Conservation (phyloP, 176 grass and related monocot genomes). For the Carex littledalei region DNA sequence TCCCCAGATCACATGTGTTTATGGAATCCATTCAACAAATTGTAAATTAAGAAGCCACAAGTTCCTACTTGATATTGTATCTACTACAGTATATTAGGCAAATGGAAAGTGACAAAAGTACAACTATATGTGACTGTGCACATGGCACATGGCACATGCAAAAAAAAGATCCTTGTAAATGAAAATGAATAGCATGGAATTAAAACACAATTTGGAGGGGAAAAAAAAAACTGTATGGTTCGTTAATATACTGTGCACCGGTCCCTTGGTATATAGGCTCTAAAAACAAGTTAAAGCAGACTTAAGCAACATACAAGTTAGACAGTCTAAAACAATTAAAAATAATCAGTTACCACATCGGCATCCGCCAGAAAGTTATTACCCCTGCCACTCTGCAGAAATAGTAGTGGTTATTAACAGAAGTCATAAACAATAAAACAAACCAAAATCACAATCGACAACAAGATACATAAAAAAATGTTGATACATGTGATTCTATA, state of each 20-base stretch:
- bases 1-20: not conserved
- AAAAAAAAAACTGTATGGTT: not conserved
- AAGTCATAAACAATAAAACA: conserved; percentile 12
- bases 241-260: not conserved
- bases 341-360: conserved; percentile 38
- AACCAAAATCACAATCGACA: not conserved
- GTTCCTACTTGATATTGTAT: not conserved
- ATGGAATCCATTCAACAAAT: not conserved
- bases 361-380: conserved; percentile 20
- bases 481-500: not conserved
- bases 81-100: not conserved
- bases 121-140: not conserved
- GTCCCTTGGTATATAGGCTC: not conserved
- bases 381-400: conserved; percentile 25
- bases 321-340: not conserved
- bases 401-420: not conserved
- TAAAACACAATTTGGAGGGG: not conserved
- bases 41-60: not conserved
- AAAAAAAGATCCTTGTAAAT: not conserved
- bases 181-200: not conserved
- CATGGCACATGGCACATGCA: not conserved
- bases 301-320: no score
- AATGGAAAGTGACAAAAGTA: not conserved
- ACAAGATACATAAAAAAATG: not conserved
- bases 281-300: not conserved